Conservation (phyloP, 108 stramenopile species). For the Seminavis robusta region DNA sequence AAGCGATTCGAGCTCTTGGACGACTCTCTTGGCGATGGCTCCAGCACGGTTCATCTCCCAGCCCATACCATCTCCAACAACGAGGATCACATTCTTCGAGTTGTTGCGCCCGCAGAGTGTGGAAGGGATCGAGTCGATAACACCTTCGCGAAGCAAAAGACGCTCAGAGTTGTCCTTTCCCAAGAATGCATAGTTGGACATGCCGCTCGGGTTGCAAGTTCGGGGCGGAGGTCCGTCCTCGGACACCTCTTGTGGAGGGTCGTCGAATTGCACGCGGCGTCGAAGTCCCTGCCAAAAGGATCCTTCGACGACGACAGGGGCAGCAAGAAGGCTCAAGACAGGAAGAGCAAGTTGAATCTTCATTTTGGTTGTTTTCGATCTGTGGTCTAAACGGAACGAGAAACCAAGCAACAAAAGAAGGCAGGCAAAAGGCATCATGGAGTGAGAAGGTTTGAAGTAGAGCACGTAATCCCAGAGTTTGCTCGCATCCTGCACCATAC, state of each 20-base stretch:
- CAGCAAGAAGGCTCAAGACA: neutral
- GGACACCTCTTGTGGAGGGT: too few relatives aligned
- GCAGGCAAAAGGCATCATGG: neutral
- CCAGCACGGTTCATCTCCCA: conserved; percentile 62
- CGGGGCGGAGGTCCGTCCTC: too few relatives aligned
- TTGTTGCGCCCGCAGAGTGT: conserved; percentile 15
- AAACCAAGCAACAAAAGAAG: neutral
- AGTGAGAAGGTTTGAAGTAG: neutral
- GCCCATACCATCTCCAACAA: conserved; percentile 65
- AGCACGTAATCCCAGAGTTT: neutral
- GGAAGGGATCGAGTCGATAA: conserved; percentile 31
- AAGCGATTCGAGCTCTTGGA: conserved; percentile 33
- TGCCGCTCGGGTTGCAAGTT: neutral
- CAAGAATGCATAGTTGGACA: conserved; percentile 5
- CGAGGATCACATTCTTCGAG: conserved; percentile 56
- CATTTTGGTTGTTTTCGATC: too few relatives aligned
- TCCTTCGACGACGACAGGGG: neutral
- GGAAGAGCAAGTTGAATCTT: too few relatives aligned
- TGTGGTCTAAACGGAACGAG: neutral
- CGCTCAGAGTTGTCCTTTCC: conserved; percentile 41
- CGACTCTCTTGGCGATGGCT: conserved; percentile 41
- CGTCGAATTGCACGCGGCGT: neutral
- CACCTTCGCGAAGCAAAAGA: conserved; percentile 39
- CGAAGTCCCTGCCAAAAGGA: neutral
- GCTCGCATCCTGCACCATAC: too few relatives aligned